phyloP scores from a whole-genome alignment of 345 rosid species.

The Arabis alpina region DNA sequence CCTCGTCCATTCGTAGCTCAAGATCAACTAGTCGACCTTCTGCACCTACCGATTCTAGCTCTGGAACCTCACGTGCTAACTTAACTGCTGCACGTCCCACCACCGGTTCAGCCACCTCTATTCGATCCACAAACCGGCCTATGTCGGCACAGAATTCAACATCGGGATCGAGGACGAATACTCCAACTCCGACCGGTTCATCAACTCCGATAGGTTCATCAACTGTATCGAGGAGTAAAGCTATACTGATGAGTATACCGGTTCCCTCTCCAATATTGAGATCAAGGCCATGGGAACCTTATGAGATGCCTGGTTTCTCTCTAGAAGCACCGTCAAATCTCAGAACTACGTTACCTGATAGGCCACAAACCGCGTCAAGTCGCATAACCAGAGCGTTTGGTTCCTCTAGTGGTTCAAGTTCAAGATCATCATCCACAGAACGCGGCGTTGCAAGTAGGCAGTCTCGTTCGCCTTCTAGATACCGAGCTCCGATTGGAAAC shows the following conservation, averaged over 20 bases:
- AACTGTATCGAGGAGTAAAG: slow-evolving; percentile 13
- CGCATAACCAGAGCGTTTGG: slow-evolving; percentile 59
- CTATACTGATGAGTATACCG: slow-evolving; percentile 19
- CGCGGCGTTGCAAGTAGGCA: slow-evolving; percentile 52
- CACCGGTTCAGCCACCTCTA: slow-evolving; percentile 54
- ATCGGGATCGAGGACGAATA: slow-evolving; percentile 56
- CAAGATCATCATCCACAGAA: slow-evolving; percentile 47
- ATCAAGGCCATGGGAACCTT: slow-evolving; percentile 56
- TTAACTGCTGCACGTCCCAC: slow-evolving; percentile 28
- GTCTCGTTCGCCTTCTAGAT: slow-evolving; percentile 77
- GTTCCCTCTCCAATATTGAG: slow-evolving; percentile 55
- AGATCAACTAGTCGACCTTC: slow-evolving; percentile 50
- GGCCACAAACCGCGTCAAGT: slow-evolving; percentile 73
- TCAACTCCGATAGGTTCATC: slow-evolving; percentile 49
- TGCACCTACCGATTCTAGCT: slow-evolving; percentile 46
- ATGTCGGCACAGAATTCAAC: slow-evolving; percentile 37
- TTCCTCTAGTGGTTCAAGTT: slow-evolving; percentile 17
- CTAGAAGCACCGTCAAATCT: slow-evolving; percentile 66
- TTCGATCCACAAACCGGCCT: slow-evolving; percentile 45
- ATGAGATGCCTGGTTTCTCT: slow-evolving; percentile 63
- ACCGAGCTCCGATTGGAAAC: slow-evolving; percentile 50
- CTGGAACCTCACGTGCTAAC: slow-evolving; percentile 36
- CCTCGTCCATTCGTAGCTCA: slow-evolving; percentile 14
- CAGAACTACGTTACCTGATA: slow-evolving; percentile 59
- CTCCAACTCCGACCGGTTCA: slow-evolving; percentile 60